A percentile compares a stretch with the other conserved stretches of the same genome.
Evolutionary conservation across 139 green algal species (phyloP).

Genomic region (Chloropicon primus): DNA sequence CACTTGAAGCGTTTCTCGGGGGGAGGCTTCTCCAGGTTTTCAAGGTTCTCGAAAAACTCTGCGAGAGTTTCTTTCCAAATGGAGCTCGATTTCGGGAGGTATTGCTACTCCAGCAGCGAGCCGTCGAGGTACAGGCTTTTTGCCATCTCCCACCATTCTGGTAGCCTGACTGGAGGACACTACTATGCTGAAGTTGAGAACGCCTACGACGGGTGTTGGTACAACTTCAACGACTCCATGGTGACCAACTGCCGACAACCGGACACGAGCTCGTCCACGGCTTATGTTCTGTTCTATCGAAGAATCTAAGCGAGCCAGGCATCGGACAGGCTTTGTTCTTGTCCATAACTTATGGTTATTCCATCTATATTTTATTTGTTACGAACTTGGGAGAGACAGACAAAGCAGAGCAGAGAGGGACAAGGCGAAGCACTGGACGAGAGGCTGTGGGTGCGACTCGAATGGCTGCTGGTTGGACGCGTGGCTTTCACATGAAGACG

Average conservation of each 20-base stretch:
- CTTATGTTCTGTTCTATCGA: conserved; percentile 48
- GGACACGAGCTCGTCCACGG: conserved; percentile 15
- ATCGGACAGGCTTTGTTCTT: too few relatives aligned
- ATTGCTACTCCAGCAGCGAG: neutral
- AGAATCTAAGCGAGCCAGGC: too few relatives aligned
- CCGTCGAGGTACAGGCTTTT: conserved; percentile 31
- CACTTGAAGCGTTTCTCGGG: conserved; percentile 42
- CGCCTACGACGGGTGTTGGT: conserved; percentile 23
- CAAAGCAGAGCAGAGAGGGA: too few relatives aligned
- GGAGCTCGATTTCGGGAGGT: neutral
- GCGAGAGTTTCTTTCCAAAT: neutral
- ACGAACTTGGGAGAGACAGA: too few relatives aligned
- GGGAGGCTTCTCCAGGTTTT: neutral
- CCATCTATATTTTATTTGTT: too few relatives aligned
- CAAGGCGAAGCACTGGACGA: too few relatives aligned
- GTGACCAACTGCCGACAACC: conserved; percentile 6
- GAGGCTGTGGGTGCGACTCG: too few relatives aligned
- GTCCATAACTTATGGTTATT: too few relatives aligned
- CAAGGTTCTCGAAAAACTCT: neutral
- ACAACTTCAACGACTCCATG: conserved; percentile 36
- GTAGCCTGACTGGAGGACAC: conserved; percentile 45
- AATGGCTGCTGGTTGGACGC: too few relatives aligned
- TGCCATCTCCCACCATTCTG: conserved; percentile 38
- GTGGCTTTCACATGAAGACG: too few relatives aligned
- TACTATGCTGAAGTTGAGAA: conserved; percentile 37